Percentiles rank a stretch among this genome's conserved stretches.
These are phyloP conservation scores for Lactarius trivialis DNA, from an alignment of 768 basidiomycete species.

Conservation along the genomic window DNA sequence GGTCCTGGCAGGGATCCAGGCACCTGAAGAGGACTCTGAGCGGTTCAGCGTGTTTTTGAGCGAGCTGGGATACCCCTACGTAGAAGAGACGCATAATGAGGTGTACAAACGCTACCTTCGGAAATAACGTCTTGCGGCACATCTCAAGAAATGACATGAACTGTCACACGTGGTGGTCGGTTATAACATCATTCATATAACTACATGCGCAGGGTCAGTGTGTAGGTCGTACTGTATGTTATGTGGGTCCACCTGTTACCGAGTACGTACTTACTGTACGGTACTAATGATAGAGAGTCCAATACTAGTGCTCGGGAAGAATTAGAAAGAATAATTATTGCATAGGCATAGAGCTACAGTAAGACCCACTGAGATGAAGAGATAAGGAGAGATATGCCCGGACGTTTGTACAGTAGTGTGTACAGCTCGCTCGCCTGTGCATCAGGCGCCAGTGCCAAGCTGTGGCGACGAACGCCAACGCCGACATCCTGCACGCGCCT, in stretches of 20 bases:
- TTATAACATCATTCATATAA: background rate
- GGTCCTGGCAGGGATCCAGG: constrained; percentile 90
- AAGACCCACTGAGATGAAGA: no score
- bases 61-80: constrained; percentile 77
- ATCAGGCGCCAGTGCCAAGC: background rate
- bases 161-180: background rate
- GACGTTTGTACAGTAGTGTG: background rate
- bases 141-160: background rate
- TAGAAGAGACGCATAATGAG: constrained; percentile 88
- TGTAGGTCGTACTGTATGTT: background rate
- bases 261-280: no score
- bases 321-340: no score
- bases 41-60: constrained; percentile 72
- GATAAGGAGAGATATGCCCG: no score
- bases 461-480: background rate
- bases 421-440: background rate
- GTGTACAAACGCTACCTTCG: constrained; percentile 72
- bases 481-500: background rate
- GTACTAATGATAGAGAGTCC: background rate
- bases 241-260: background rate
- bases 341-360: no score
- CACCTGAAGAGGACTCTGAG: constrained; percentile 58
- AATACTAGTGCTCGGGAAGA: no score
- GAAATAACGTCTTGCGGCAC: constrained; percentile 25
- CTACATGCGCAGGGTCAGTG: background rate